Evolutionary conservation across 805 yeast species (phyloP).

Genomic region (Saccharomycopsis schoenii): DNA sequence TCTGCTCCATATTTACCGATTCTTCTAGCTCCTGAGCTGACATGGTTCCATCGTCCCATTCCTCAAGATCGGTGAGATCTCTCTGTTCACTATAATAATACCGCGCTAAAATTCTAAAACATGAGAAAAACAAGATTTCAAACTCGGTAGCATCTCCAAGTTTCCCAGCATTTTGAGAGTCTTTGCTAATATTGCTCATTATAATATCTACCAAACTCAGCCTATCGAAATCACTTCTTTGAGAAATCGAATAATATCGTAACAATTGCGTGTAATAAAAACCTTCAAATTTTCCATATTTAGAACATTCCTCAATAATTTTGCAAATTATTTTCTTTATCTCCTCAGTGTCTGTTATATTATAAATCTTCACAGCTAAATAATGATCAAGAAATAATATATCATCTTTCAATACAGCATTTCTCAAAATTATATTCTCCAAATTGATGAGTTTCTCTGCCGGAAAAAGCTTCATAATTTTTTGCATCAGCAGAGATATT

Average conservation of each 20-base stretch:
- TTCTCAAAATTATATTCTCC: not conserved
- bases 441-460: not conserved
- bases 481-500: no score
- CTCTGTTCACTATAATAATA: not conserved
- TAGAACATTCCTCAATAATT: not conserved
- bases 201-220: not conserved
- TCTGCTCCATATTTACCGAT: not conserved
- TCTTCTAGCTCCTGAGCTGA: not conserved
- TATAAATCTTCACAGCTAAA: not conserved
- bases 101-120: not conserved
- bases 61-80: not conserved
- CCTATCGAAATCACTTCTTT: not conserved
- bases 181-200: not conserved
- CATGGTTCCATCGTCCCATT: not conserved
- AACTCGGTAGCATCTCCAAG: not conserved
- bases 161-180: not conserved
- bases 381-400: not conserved
- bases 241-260: not conserved
- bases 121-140: not conserved
- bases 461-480: not conserved
- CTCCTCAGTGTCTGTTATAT: not conserved
- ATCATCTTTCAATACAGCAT: not conserved
- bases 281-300: not conserved
- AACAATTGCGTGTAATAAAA: not conserved
- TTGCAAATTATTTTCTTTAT: not conserved